These are phyloP conservation scores for Tolypocladium pustulatum DNA, from an alignment of 2,329 filamentous ascomycete genomes.

Conservation along the genomic window DNA sequence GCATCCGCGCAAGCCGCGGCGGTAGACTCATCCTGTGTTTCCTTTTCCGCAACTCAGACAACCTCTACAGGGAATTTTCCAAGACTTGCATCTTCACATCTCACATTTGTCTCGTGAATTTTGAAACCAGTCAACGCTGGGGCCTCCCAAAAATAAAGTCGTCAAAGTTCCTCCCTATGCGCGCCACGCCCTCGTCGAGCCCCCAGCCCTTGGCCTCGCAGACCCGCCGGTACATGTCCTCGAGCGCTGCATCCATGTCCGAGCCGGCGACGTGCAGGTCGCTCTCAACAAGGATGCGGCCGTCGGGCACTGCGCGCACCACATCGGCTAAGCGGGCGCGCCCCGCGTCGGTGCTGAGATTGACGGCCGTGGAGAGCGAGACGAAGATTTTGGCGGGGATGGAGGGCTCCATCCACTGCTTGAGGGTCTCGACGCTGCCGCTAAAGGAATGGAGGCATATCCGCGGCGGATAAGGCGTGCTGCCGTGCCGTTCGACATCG, in stretches of 20 bases:
- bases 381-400: conserved; percentile 75
- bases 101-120: neutral
- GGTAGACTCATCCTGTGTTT: neutral
- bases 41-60: neutral
- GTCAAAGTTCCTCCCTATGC: conserved; percentile 64
- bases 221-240: conserved; percentile 64
- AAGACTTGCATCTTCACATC: neutral
- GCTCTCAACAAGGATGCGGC: conserved; percentile 77
- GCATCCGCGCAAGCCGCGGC: too few relatives aligned
- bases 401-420: conserved; percentile 63
- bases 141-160: conserved; percentile 59
- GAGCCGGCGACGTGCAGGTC: conserved; percentile 77
- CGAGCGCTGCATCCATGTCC: conserved; percentile 67
- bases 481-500: conserved; percentile 9
- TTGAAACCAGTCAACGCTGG: conserved; percentile 14
- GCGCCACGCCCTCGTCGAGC: conserved; percentile 58
- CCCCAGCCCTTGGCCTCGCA: conserved; percentile 72
- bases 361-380: conserved; percentile 79
- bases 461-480: conserved; percentile 66
- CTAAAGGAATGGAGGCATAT: conserved; percentile 94
- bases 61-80: neutral
- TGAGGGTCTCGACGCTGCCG: conserved; percentile 62
- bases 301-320: conserved; percentile 63
- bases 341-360: conserved; percentile 48
- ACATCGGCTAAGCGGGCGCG: conserved; percentile 46